Evolutionary conservation across 179 eudicot genomes (phyloP).

Genomic region (Silene noctiflora): DNA sequence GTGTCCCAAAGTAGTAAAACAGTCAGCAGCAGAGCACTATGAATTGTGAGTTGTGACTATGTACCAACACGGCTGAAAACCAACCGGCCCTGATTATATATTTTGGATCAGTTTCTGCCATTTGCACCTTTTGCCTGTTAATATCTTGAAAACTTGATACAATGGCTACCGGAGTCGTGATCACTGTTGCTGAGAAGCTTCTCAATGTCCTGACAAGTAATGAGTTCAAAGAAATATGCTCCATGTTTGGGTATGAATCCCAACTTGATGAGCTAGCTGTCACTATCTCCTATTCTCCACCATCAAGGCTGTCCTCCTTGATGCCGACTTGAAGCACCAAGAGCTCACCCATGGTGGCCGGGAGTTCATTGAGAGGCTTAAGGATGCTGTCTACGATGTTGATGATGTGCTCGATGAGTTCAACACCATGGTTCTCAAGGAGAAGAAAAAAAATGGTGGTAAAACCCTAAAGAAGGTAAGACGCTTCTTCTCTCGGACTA

Average conservation of each 20-base stretch:
- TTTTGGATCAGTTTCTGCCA: too few relatives aligned
- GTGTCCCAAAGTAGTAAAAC: too few relatives aligned
- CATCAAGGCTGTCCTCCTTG: slow-evolving; percentile 26
- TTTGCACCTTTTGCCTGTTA: too few relatives aligned
- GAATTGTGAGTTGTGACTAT: too few relatives aligned
- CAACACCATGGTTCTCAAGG: slow-evolving; percentile 3
- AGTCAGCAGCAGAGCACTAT: too few relatives aligned
- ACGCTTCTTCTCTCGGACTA: slow-evolving; percentile 17
- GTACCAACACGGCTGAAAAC: too few relatives aligned
- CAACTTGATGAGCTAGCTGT: slow-evolving; percentile 15
- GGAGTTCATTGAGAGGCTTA: slow-evolving; percentile 27
- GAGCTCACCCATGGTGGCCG: slow-evolving; percentile 1
- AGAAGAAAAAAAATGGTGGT: neutral
- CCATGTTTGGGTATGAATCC: neutral
- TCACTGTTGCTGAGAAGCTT: slow-evolving; percentile 5
- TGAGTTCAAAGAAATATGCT: slow-evolving; percentile 5
- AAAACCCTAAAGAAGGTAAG: neutral
- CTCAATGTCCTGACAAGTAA: neutral
- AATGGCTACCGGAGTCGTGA: slow-evolving; percentile 12
- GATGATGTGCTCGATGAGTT: slow-evolving; percentile 32
- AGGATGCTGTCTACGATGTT: slow-evolving; percentile 19
- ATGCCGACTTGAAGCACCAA: slow-evolving; percentile 12
- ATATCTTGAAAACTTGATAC: too few relatives aligned
- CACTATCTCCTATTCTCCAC: slow-evolving; percentile 6
- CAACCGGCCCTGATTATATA: too few relatives aligned